Percentiles rank a stretch among this genome's conserved stretches.
Conservation (phyloP, 257 asterid genomes). For the Nicotiana attenuata region DNA sequence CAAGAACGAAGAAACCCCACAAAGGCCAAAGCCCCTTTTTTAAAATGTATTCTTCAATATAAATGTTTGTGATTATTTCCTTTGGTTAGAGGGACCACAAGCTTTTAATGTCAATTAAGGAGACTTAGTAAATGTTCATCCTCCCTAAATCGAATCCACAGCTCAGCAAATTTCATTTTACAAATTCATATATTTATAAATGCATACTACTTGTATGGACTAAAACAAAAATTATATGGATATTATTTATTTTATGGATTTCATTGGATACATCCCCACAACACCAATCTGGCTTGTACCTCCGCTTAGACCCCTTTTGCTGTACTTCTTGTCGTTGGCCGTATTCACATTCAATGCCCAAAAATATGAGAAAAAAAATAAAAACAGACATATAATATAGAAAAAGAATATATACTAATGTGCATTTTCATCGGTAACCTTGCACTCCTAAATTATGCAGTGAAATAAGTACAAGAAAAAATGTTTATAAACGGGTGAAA, state of each 20-base stretch:
- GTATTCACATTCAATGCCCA: neutral
- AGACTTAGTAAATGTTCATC: constrained; percentile 15
- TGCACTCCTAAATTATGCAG: neutral
- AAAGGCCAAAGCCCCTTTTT: neutral
- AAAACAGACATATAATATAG: neutral
- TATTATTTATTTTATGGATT: constrained; percentile 10
- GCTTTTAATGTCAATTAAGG: constrained; percentile 15
- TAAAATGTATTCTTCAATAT: constrained; percentile 21
- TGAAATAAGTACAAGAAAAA: neutral
- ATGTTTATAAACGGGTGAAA: too few species aligned
- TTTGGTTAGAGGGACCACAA: constrained; percentile 25
- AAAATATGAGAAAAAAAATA: neutral
- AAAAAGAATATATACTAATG: neutral
- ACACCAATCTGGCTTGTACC: constrained; percentile 11
- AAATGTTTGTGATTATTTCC: constrained; percentile 14
- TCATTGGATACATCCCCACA: constrained; percentile 6
- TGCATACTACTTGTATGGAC: constrained; percentile 1
- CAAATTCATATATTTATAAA: neutral
- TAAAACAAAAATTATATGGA: neutral
- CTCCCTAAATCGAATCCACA: constrained; percentile 24
- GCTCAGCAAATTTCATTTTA: constrained; percentile 18
- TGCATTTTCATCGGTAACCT: neutral
- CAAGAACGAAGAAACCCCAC: neutral
- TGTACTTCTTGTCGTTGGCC: constrained; percentile 8
- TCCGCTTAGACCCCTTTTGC: neutral